Evolutionary conservation across 2,329 filamentous ascomycete species (phyloP).

Genomic region (Beauveria scarabaeidicola): DNA sequence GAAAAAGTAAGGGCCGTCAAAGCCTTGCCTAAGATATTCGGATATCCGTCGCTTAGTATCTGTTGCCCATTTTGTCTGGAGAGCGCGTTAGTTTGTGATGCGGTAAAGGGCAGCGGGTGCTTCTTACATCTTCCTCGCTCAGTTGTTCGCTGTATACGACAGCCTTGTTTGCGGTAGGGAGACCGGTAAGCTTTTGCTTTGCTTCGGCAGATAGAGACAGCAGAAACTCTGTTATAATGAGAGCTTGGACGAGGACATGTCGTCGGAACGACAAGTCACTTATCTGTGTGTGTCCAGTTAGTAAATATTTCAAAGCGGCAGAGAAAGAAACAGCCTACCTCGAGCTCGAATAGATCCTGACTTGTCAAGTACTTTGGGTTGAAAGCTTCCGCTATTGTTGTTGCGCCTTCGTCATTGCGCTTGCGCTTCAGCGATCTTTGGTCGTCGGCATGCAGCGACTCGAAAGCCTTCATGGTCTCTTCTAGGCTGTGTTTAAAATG

Average conservation of each 20-base stretch:
- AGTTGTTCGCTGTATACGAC: conserved; percentile 75
- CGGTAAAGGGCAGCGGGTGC: not conserved
- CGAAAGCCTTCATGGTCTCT: conserved; percentile 50
- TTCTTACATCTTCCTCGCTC: conserved; percentile 66
- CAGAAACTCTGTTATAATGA: conserved; percentile 92
- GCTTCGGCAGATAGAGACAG: conserved; percentile 77
- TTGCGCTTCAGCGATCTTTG: conserved; percentile 59
- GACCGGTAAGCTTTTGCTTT: conserved; percentile 66
- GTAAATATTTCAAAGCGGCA: not conserved
- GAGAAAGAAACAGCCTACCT: conserved; percentile 45
- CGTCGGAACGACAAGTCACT: conserved; percentile 90
- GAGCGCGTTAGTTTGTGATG: not conserved
- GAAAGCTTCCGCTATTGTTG: conserved; percentile 47
- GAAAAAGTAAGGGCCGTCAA: conserved; percentile 86
- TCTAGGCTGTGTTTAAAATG: conserved; percentile 75
- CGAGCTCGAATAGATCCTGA: conserved; percentile 87
- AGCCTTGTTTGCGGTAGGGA: conserved; percentile 68
- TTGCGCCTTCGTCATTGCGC: conserved; percentile 47
- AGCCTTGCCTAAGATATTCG: conserved; percentile 70
- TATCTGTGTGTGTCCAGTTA: conserved; percentile 45
- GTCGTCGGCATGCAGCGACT: conserved; percentile 36
- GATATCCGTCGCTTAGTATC: conserved; percentile 72
- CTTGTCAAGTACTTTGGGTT: conserved; percentile 99
- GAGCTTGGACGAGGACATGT: conserved; percentile 87
- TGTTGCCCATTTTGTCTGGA: conserved; percentile 71